Conservation (phyloP, 805 yeast species). For the Teunomyces cretensis region DNA sequence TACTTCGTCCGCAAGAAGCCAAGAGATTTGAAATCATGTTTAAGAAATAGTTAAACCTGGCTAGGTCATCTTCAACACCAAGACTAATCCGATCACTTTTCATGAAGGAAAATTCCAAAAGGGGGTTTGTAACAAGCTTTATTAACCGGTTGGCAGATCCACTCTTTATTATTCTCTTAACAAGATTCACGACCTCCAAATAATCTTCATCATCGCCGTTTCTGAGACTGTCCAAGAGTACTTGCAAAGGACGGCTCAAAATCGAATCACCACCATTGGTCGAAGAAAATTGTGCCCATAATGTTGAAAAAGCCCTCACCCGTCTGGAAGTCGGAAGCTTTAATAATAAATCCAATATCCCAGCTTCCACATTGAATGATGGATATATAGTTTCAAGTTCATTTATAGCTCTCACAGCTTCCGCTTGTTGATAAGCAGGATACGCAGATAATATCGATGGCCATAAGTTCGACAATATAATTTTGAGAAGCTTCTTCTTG, state of each 20-base stretch:
- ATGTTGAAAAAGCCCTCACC: conserved; percentile 54
- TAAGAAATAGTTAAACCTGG: conserved; percentile 61
- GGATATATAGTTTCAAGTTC: conserved; percentile 55
- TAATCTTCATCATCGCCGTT: conserved; percentile 43
- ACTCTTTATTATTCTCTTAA: conserved; percentile 40
- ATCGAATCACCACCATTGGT: conserved; percentile 49
- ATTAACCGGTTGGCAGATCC: conserved; percentile 65
- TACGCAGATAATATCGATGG: conserved; percentile 45
- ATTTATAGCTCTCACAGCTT: conserved; percentile 65
- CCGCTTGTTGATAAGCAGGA: conserved; percentile 62
- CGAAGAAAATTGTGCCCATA: conserved; percentile 73
- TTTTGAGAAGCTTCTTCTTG: conserved; percentile 38
- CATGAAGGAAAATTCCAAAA: conserved; percentile 44
- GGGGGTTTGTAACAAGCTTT: conserved; percentile 55
- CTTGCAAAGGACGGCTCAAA: conserved; percentile 61
- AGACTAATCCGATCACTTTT: conserved; percentile 22
- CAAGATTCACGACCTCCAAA: conserved; percentile 49
- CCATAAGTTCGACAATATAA: conserved; percentile 54
- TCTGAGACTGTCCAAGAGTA: conserved; percentile 64
- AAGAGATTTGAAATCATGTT: conserved; percentile 54
- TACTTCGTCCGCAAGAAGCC: conserved; percentile 38
- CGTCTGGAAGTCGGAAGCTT: conserved; percentile 33
- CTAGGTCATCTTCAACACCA: conserved; percentile 56
- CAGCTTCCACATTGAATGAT: conserved; percentile 66
- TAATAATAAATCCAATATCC: conserved; percentile 56